These are phyloP conservation scores for Talaromyces sp. DNA, from an alignment of 2,329 filamentous ascomycete species.

Conservation along the genomic window DNA sequence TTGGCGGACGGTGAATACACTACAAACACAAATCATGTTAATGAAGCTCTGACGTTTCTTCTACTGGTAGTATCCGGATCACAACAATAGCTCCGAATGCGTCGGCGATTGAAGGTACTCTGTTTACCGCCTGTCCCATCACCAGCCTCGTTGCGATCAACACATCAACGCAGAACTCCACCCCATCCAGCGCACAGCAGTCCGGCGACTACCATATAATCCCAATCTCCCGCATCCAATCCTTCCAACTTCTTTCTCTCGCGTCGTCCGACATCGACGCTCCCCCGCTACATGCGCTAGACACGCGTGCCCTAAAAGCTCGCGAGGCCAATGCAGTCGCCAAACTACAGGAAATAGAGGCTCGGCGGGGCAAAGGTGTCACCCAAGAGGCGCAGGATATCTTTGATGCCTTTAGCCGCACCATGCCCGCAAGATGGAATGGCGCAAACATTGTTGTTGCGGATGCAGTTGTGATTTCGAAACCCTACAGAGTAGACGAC, in stretches of 20 bases:
- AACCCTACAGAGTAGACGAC: slow-evolving; percentile 54
- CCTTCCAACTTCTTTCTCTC: slow-evolving; percentile 49
- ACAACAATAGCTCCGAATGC: slow-evolving; percentile 47
- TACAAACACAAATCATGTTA: background rate
- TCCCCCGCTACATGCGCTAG: slow-evolving; percentile 40
- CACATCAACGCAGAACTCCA: slow-evolving; percentile 41
- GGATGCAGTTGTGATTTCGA: slow-evolving; percentile 53
- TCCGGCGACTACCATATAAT: slow-evolving; percentile 56
- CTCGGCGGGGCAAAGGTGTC: slow-evolving; percentile 55
- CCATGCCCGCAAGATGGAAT: slow-evolving; percentile 57
- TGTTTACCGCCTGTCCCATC: slow-evolving; percentile 57
- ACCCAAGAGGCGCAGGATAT: slow-evolving; percentile 57
- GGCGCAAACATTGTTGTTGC: slow-evolving; percentile 54
- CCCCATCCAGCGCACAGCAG: slow-evolving; percentile 25
- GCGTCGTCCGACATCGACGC: slow-evolving; percentile 25
- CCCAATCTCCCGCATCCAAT: slow-evolving; percentile 53
- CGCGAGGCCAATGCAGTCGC: slow-evolving; percentile 52
- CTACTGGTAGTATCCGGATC: slow-evolving; percentile 48
- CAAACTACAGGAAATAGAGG: slow-evolving; percentile 52
- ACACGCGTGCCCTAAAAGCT: slow-evolving; percentile 48
- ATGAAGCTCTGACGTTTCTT: background rate
- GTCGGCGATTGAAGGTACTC: slow-evolving; percentile 53
- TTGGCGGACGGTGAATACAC: slow-evolving; percentile 54
- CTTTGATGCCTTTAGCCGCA: slow-evolving; percentile 56
- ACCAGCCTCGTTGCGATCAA: slow-evolving; percentile 58